phyloP scores from a whole-genome alignment of 2,329 filamentous ascomycete genomes.

The Passalora sequoiae region DNA sequence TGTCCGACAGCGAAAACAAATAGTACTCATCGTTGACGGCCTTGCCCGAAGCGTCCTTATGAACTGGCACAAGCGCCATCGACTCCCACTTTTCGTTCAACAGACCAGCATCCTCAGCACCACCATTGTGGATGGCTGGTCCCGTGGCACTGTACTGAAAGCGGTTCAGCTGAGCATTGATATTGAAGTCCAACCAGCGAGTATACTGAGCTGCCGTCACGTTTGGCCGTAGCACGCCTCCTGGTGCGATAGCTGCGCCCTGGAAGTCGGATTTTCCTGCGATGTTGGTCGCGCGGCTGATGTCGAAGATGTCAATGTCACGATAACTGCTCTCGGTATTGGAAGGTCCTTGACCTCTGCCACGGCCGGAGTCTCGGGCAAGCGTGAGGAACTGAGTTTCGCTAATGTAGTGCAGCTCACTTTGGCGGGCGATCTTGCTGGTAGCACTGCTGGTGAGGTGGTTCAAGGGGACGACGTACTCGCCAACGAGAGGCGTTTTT shows the following conservation, averaged over 20 bases:
- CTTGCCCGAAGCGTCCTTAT: conserved; percentile 39
- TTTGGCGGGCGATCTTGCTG: conserved; percentile 55
- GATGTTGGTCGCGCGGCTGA: conserved; percentile 56
- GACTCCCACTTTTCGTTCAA: conserved; percentile 77
- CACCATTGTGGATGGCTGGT: conserved; percentile 60
- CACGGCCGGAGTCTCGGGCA: conserved; percentile 57
- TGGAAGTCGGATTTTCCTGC: conserved; percentile 45
- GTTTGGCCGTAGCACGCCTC: conserved; percentile 50
- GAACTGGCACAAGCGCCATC: conserved; percentile 57
- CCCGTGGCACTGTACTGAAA: conserved; percentile 39
- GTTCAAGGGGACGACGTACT: conserved; percentile 60
- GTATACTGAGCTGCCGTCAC: conserved; percentile 60
- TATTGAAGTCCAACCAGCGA: conserved; percentile 62
- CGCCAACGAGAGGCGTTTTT: conserved; percentile 32
- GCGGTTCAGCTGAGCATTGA: conserved; percentile 57
- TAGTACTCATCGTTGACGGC: conserved; percentile 57
- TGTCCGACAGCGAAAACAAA: conserved; percentile 63
- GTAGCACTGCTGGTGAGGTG: conserved; percentile 49
- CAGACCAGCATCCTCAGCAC: conserved; percentile 51
- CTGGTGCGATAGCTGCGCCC: conserved; percentile 42
- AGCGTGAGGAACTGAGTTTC: conserved; percentile 62
- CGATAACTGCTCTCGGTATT: conserved; percentile 54
- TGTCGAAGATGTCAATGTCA: conserved; percentile 64
- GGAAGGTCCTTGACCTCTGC: conserved; percentile 51
- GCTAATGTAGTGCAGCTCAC: conserved; percentile 61